A percentile compares a stretch with the other conserved stretches of the same genome.
phyloP scores from a whole-genome alignment of 345 rosid genomes.

The Noccaea bulbosa region DNA sequence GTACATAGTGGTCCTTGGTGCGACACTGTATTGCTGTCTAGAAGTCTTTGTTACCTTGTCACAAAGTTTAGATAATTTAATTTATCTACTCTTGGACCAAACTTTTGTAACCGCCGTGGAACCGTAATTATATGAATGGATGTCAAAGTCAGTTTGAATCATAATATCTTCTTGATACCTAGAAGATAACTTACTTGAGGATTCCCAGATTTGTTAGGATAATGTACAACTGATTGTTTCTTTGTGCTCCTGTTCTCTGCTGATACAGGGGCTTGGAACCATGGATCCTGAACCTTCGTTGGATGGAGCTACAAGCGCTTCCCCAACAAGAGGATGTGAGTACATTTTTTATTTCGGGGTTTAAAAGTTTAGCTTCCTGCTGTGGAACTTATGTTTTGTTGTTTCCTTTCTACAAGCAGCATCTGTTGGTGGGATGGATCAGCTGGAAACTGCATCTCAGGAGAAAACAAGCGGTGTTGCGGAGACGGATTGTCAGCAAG shows the following conservation, averaged over 20 bases:
- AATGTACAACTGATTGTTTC: slow-evolving; percentile 20
- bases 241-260: background rate
- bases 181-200: slow-evolving; percentile 3
- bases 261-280: slow-evolving; percentile 29
- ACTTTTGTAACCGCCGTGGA: slow-evolving; percentile 1
- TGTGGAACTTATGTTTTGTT: slow-evolving; percentile 19
- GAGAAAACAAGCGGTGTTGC: slow-evolving; percentile 47
- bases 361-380: background rate
- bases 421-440: slow-evolving; percentile 48
- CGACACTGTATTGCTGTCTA: background rate
- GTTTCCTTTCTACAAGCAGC: slow-evolving; percentile 41
- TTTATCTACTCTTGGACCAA: background rate
- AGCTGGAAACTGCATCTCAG: slow-evolving; percentile 47
- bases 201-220: slow-evolving; percentile 15
- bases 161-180: background rate
- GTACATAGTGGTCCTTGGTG: slow-evolving; percentile 18
- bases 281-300: slow-evolving; percentile 25
- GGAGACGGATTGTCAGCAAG: slow-evolving; percentile 53
- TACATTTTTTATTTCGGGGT: slow-evolving; percentile 1
- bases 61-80: slow-evolving; percentile 19
- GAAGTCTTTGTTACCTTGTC: slow-evolving; percentile 12
- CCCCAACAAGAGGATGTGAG: slow-evolving; percentile 31
- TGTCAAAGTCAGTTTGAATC: slow-evolving; percentile 9
- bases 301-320: slow-evolving; percentile 36
- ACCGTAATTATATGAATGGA: background rate